Conservation (phyloP, 1,284 basidiomycete species). For the Inonotus hispidus region DNA sequence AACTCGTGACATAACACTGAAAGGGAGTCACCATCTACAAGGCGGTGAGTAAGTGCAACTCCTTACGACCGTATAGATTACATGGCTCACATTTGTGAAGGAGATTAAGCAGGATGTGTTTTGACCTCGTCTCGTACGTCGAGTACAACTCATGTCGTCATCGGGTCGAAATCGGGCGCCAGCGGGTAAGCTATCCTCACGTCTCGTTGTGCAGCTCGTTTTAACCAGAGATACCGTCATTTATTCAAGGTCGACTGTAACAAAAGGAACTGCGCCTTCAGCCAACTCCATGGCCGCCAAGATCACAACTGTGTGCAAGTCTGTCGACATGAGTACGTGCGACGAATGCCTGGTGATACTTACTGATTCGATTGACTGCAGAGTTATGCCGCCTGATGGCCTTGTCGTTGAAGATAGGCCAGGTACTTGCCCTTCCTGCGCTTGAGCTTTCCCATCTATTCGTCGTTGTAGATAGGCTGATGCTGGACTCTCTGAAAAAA, state of each 20-base stretch:
- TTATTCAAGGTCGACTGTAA: constrained; percentile 42
- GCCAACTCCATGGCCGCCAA: constrained; percentile 30
- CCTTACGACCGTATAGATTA: background rate
- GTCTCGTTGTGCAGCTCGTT: background rate
- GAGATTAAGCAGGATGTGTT: constrained; percentile 35
- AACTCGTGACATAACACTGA: background rate
- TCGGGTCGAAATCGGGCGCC: constrained; percentile 28
- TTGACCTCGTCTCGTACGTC: constrained; percentile 31
- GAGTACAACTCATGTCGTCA: constrained; percentile 34
- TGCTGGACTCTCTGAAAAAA: background rate
- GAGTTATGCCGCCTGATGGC: constrained; percentile 8
- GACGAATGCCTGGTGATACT: background rate
- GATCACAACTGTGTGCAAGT: constrained; percentile 34
- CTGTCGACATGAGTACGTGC: constrained; percentile 35
- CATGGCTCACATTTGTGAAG: background rate
- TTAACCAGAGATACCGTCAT: background rate
- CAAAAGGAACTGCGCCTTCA: constrained; percentile 32
- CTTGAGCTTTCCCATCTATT: background rate
- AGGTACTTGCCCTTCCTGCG: constrained; percentile 1
- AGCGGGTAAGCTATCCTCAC: constrained; percentile 30
- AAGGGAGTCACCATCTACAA: background rate
- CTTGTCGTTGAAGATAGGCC: constrained; percentile 12
- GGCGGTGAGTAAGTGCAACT: background rate
- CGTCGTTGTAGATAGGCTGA: background rate
- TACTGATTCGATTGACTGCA: background rate